Base-by-base conservation (phyloP, 768 basidiomycete genomes). In the Panaeolus papilionaceus region DNA sequence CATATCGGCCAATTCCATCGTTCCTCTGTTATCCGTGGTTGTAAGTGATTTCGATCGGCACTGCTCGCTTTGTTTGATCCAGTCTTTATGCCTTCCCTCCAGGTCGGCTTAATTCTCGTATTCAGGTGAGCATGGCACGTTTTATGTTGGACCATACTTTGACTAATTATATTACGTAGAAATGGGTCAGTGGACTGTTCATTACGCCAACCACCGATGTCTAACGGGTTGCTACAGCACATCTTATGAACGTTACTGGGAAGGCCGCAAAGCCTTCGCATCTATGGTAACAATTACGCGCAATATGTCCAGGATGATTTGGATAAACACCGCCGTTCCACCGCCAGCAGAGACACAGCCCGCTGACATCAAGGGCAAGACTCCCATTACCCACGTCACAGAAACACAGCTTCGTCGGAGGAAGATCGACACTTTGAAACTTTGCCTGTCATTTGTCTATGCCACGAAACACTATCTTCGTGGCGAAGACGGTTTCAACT, bases 71-170 rank as follows among this genome's bases (percentile, higher is more conserved):
- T 33, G 61, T 10, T 49, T 38, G n/a, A 38, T 54, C 61, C 61
- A 61, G 65, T 54, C 38, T 51, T 40, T 26, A 28, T 16, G 12
- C 33, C 54, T 14, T 37, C 12, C 2, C 23, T 33, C n/a, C 67
- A 94, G 92, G 93, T 96, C 63, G 96, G 95, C 71, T 83, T 98
- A 67, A 89, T 97, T 65, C 83, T 97, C 39, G 95, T 95, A 2
- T 95, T 95, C 76, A 86, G 94, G 93, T 89, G 70, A 73, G 86
- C 77, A 68, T 63, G 18, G 28, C 62, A 3, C 63, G 11, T 37
- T 33, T 64, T 51, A n/a, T 49, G 9, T 66, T 63, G 10, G 28
- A 54, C 40, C 33, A 37, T 18, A n/a, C 38, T 64, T 12, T 44
- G 20, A 26, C 68, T 45, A 63, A 64, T 7, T 51, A 33, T 16